Conservation (phyloP, 2,329 filamentous ascomycete species). For the Stenocarpella maydis region DNA sequence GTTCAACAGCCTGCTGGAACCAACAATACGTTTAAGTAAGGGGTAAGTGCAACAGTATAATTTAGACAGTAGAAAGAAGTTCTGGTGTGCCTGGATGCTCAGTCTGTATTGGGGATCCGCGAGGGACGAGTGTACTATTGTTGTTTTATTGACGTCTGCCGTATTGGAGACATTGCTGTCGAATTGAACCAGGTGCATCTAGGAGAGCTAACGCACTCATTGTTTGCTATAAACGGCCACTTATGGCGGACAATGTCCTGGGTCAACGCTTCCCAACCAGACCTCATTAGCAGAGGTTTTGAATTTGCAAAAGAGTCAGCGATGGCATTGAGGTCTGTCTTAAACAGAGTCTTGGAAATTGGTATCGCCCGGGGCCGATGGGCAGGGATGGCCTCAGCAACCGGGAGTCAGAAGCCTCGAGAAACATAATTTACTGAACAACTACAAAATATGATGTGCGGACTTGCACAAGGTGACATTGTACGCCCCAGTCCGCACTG, state of each 20-base stretch:
- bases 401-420: background rate
- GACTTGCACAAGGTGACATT: background rate
- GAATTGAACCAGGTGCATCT: no score
- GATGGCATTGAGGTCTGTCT: background rate
- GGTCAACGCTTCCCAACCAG: background rate
- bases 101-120: no score
- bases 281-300: background rate
- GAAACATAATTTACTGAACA: no score
- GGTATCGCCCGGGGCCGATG: background rate
- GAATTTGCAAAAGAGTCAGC: background rate
- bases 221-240: background rate
- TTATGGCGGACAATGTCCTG: background rate
- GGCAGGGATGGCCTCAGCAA: background rate
- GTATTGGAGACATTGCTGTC: no score
- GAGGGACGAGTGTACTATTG: no score
- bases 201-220: no score
- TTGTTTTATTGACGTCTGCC: no score
- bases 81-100: no score
- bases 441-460: background rate
- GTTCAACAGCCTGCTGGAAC: no score
- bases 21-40: no score
- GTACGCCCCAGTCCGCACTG: background rate
- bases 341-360: background rate
- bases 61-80: no score
- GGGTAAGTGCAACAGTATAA: no score